These are phyloP conservation scores for Yamadazyma aaseri DNA, from an alignment of 1,139 yeast genomes.

Conservation along the genomic window DNA sequence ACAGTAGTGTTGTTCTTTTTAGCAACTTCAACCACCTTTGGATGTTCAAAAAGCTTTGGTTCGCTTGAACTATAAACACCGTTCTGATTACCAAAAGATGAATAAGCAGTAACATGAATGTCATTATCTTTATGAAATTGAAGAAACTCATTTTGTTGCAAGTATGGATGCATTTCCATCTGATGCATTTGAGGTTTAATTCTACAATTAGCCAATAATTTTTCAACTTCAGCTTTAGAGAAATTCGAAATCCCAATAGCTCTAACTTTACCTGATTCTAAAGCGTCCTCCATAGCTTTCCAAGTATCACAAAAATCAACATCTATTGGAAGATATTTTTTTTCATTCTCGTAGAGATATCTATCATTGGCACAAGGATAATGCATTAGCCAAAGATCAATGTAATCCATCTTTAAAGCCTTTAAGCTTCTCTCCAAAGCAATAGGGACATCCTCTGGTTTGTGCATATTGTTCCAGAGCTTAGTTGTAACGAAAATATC, in stretches of 20 bases:
- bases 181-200: slow-evolving; percentile 8
- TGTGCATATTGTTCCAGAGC: slow-evolving; percentile 62
- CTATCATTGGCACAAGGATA: slow-evolving; percentile 52
- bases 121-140: slow-evolving; percentile 4
- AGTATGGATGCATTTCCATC: slow-evolving; percentile 7
- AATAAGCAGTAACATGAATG: slow-evolving; percentile 6
- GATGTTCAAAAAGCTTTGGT: slow-evolving; percentile 5
- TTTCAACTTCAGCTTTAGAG: slow-evolving; percentile 32
- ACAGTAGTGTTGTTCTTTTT: slow-evolving; percentile 2
- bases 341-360: slow-evolving; percentile 31
- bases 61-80: slow-evolving; percentile 1
- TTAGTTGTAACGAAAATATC: slow-evolving; percentile 54
- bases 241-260: slow-evolving; percentile 43
- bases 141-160: slow-evolving; percentile 5
- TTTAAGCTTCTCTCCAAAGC: slow-evolving; percentile 59
- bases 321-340: slow-evolving; percentile 51
- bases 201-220: too few relatives aligned
- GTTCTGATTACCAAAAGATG: slow-evolving; percentile 7
- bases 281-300: slow-evolving; percentile 61
- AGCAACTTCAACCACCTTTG: slow-evolving; percentile 4
- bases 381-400: slow-evolving; percentile 79
- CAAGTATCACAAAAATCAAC: slow-evolving; percentile 49
- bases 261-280: slow-evolving; percentile 52
- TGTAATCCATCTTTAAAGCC: slow-evolving; percentile 61
- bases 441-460: slow-evolving; percentile 53